Evolutionary conservation across 768 basidiomycete genomes (phyloP), one percentile per base, ranked within the genome.

Genomic region (Mycena polygramma): DNA sequence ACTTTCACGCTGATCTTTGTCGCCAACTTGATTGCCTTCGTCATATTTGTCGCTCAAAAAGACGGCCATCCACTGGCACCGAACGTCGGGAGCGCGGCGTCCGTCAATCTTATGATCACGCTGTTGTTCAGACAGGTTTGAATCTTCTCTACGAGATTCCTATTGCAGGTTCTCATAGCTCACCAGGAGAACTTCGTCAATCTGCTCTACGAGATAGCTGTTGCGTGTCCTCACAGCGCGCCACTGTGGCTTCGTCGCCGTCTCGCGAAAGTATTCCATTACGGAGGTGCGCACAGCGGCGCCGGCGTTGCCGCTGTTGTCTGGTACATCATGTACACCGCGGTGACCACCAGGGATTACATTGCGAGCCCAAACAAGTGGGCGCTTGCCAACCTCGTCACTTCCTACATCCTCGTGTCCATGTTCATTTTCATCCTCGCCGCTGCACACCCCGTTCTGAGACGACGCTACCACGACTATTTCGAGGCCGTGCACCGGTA

Each of bases 401-500:
- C 83, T 15, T 85, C 85, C 48, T 85, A 86, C 74, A 82, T 88
- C 66, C 74, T 88, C 35, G 73, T 84, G 54, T 73, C 82, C 36
- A 86, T 88, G 76, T 82, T 90, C 51, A 66, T 82, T 62, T 78
- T 80, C 54, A 89, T 90, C 66, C 80, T 89, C 41, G 75, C 79
- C 22, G 82, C 85, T 46, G 88, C 89, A 3, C 84, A 85, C 68
- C 89, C 89, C 8, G 80, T 75, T 8, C 81, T 87, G 74, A 82
- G 88, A 8, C 73, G 80, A 35, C 78, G 79, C 22, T 83, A 83
- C 72, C 89, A 90, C 78, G 83, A 90, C 74, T 79, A 81, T 55
- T 90, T 90, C 75, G 88, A 90, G 75, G 82, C 83, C n/a, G 79
- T 80, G 13, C 89, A 89, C 75, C 85, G 88, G 30, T 87, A 87